Percentiles rank a stretch among this genome's conserved stretches.
These are phyloP conservation scores for Aureobasidium sp. DNA, from an alignment of 2,329 filamentous ascomycete genomes.

Conservation along the genomic window DNA sequence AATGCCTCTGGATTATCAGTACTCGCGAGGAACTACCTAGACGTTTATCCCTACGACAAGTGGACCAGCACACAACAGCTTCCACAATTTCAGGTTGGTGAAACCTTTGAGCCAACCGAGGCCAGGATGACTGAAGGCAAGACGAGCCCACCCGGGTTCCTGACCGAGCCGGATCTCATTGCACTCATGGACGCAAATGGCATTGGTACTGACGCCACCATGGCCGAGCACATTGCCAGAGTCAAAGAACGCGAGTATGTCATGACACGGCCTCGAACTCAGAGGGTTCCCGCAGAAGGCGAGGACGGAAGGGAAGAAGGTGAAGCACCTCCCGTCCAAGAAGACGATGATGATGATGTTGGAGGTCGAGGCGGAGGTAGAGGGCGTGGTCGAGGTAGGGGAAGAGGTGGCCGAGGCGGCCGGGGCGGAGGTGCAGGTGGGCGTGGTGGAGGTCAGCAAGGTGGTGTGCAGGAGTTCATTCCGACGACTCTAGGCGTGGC, in stretches of 20 bases:
- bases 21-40: slow-evolving; percentile 82
- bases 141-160: slow-evolving; percentile 73
- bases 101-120: slow-evolving; percentile 80
- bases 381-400: slow-evolving; percentile 30
- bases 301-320: slow-evolving; percentile 32
- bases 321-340: slow-evolving; percentile 27
- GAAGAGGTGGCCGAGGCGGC: slow-evolving; percentile 39
- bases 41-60: slow-evolving; percentile 93
- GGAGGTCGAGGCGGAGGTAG: slow-evolving; percentile 39
- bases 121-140: slow-evolving; percentile 87
- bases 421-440: slow-evolving; percentile 43
- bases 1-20: slow-evolving; percentile 77
- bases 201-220: slow-evolving; percentile 96
- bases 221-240: slow-evolving; percentile 97
- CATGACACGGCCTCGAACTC: slow-evolving; percentile 50
- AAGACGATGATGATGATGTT: slow-evolving; percentile 26
- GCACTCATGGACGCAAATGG: slow-evolving; percentile 97
- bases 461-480: slow-evolving; percentile 73
- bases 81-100: slow-evolving; percentile 70
- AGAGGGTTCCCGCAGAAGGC: slow-evolving; percentile 28
- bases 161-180: slow-evolving; percentile 94
- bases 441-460: slow-evolving; percentile 39
- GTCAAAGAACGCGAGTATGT: slow-evolving; percentile 89
- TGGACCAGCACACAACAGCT: slow-evolving; percentile 85
- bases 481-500: slow-evolving; percentile 87